Percentiles rank a stretch among this genome's conserved stretches.
Conservation (phyloP, 306 rosid species). For the Psophocarpus tetragonolobus region DNA sequence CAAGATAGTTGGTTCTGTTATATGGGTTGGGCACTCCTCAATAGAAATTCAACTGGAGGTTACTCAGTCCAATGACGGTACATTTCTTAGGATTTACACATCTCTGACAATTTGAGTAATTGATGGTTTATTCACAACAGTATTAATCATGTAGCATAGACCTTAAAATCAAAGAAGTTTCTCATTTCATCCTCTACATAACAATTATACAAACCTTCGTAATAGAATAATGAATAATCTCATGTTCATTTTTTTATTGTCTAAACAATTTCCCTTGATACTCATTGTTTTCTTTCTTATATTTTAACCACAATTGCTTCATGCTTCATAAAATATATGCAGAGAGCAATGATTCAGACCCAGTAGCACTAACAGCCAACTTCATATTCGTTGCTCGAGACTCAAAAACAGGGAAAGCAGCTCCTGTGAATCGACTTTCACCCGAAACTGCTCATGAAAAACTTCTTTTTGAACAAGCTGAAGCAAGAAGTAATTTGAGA, state of each 20-base stretch:
- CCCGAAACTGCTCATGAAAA: slow-evolving; percentile 80
- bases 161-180: background rate
- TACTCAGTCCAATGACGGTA: slow-evolving; percentile 68
- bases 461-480: slow-evolving; percentile 71
- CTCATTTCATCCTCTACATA: background rate
- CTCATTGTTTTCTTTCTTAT: background rate
- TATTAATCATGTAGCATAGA: background rate
- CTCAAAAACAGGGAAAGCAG: slow-evolving; percentile 84
- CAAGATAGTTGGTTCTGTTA: slow-evolving; percentile 82
- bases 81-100: slow-evolving; percentile 1
- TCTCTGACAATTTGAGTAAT: slow-evolving; percentile 23
- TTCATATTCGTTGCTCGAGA: slow-evolving; percentile 98
- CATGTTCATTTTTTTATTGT: background rate
- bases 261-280: background rate
- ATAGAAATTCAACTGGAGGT: slow-evolving; percentile 89
- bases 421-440: slow-evolving; percentile 75
- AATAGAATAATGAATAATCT: slow-evolving; percentile 1
- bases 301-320: background rate
- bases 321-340: slow-evolving; percentile 16
- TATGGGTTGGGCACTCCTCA: slow-evolving; percentile 95
- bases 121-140: background rate
- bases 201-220: background rate
- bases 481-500: slow-evolving; percentile 66
- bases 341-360: slow-evolving; percentile 53
- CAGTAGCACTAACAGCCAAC: slow-evolving; percentile 76